phyloP scores from a whole-genome alignment of 805 yeast species.

The Starmerella riodocensis region DNA sequence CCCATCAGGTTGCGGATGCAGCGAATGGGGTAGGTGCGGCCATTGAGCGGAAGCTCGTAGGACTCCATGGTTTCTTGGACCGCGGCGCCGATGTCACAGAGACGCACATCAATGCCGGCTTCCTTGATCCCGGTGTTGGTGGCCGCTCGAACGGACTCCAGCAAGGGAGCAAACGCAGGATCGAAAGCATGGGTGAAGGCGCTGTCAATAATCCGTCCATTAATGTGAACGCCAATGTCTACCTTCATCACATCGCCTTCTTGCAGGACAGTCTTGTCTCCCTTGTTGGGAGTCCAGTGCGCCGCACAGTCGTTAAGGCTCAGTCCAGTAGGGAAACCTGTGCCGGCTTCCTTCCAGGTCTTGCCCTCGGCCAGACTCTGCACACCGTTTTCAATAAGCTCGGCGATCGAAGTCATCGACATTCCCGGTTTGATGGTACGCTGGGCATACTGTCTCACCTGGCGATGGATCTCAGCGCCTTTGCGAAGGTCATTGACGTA shows the following conservation, averaged over 20 bases:
- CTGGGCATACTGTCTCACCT: conserved; percentile 72
- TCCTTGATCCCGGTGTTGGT: conserved; percentile 86
- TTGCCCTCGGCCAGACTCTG: conserved; percentile 57
- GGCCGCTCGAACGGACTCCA: conserved; percentile 81
- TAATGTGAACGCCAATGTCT: conserved; percentile 91
- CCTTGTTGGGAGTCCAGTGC: conserved; percentile 93
- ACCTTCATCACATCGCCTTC: conserved; percentile 93
- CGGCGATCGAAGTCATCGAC: conserved; percentile 81
- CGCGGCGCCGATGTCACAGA: conserved; percentile 91
- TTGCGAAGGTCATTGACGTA: conserved; percentile 64
- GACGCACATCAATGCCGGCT: conserved; percentile 90
- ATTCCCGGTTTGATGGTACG: conserved; percentile 75
- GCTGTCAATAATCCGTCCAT: conserved; percentile 86
- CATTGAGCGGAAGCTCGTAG: conserved; percentile 81
- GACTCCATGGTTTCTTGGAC: conserved; percentile 96
- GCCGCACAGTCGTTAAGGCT: conserved; percentile 92
- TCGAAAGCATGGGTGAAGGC: conserved; percentile 87
- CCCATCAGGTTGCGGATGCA: conserved; percentile 89
- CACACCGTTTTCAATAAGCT: conserved; percentile 72
- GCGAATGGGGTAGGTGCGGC: conserved; percentile 71
- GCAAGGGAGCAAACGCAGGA: conserved; percentile 49
- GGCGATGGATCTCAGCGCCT: conserved; percentile 91
- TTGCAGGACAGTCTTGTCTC: conserved; percentile 67
- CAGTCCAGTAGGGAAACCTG: conserved; percentile 97
- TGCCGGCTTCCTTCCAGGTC: conserved; percentile 53